A percentile compares a stretch with the other conserved stretches of the same genome.
These are phyloP conservation scores for Cytospora chrysosperma DNA, from an alignment of 2,329 filamentous ascomycete genomes.

Conservation along the genomic window DNA sequence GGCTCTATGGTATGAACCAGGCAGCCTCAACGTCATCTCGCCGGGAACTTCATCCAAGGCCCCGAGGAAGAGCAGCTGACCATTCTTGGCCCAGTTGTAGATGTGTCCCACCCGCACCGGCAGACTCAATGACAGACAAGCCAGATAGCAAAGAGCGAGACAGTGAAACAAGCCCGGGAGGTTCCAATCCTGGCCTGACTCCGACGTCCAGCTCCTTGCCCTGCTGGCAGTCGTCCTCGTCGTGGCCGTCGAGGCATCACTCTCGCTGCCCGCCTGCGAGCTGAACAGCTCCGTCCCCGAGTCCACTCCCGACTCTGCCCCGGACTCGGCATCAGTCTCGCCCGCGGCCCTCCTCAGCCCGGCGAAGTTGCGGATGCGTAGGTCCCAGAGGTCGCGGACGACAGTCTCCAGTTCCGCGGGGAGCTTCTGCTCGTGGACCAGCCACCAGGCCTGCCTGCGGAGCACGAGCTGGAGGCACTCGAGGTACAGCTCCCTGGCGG, in stretches of 20 bases:
- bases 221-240: slow-evolving; percentile 34
- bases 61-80: slow-evolving; percentile 69
- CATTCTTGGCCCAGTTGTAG: slow-evolving; percentile 62
- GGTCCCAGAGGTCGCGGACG: slow-evolving; percentile 80
- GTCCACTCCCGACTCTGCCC: slow-evolving; percentile 34
- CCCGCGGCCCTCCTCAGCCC: slow-evolving; percentile 47
- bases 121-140: slow-evolving; percentile 69
- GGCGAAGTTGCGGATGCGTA: slow-evolving; percentile 60
- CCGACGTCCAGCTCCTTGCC: slow-evolving; percentile 45
- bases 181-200: slow-evolving; percentile 48
- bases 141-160: slow-evolving; percentile 77
- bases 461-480: slow-evolving; percentile 83
- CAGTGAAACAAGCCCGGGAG: slow-evolving; percentile 72
- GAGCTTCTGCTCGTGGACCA: slow-evolving; percentile 66
- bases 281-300: slow-evolving; percentile 49
- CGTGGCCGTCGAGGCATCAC: slow-evolving; percentile 29
- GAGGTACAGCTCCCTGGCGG: slow-evolving; percentile 75
- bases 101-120: slow-evolving; percentile 76
- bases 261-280: slow-evolving; percentile 51
- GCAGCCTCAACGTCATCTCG: slow-evolving; percentile 65
- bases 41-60: slow-evolving; percentile 51
- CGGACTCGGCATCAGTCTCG: slow-evolving; percentile 33
- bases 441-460: slow-evolving; percentile 74
- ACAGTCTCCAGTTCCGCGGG: slow-evolving; percentile 74
- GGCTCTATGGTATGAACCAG: slow-evolving; percentile 56